Percentiles rank a stretch among this genome's conserved stretches.
These are phyloP conservation scores for Saxispiralis lemnorum DNA, from an alignment of 495 filamentous ascomycete genomes.

Conservation along the genomic window DNA sequence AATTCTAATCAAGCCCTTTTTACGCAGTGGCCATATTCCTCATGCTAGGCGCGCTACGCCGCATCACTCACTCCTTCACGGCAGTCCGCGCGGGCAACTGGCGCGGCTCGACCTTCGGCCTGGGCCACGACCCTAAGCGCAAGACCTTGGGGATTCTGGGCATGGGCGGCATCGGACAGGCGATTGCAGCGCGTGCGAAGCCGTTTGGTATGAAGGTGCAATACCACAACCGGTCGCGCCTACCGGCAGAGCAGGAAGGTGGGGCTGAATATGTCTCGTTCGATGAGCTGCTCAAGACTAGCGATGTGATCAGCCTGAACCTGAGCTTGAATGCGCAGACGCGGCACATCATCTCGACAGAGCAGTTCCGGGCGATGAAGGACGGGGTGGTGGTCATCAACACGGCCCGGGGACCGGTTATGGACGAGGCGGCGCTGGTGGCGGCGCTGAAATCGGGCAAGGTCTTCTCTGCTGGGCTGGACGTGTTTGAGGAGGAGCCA, in stretches of 20 bases:
- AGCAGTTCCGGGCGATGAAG: conserved; percentile 23
- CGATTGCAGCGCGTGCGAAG: conserved; percentile 20
- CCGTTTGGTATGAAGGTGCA: conserved; percentile 26
- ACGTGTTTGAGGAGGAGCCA: conserved; percentile 27
- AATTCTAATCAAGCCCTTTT: background rate
- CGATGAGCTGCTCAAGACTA: conserved; percentile 24
- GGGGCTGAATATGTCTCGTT: conserved; percentile 23
- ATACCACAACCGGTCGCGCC: conserved; percentile 23
- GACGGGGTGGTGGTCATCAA: conserved; percentile 23
- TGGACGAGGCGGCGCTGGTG: conserved; percentile 25
- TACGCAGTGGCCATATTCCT: conserved; percentile 21
- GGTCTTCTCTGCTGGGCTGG: conserved; percentile 23
- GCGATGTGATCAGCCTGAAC: conserved; percentile 24
- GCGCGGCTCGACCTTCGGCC: conserved; percentile 24
- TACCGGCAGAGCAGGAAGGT: conserved; percentile 17
- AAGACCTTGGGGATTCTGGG: conserved; percentile 43
- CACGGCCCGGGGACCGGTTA: conserved; percentile 23
- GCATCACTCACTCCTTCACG: conserved; percentile 43
- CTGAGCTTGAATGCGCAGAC: conserved; percentile 22
- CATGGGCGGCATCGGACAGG: conserved; percentile 71
- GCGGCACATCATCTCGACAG: conserved; percentile 22
- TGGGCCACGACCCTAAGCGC: conserved; percentile 29
- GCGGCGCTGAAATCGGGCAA: conserved; percentile 22
- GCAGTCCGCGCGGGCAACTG: conserved; percentile 44
- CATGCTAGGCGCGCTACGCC: conserved; percentile 25